Evolutionary conservation across 1,139 yeast species (phyloP).

Genomic region (Debaryomycetaceae sp.): DNA sequence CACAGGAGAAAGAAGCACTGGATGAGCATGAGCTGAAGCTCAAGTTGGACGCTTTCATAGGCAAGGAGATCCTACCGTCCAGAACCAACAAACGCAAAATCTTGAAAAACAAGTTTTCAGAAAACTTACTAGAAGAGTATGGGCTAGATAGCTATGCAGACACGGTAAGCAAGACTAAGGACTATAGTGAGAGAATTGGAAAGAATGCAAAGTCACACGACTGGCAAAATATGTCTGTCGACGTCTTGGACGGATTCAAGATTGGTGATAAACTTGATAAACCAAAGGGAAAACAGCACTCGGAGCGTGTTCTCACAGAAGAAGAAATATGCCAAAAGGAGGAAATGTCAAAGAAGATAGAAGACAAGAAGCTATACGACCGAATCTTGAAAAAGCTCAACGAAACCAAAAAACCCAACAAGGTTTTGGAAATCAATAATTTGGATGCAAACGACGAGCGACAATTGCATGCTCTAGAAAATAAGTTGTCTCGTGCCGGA

Average conservation of each 20-base stretch:
- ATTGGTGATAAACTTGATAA: constrained; percentile 21
- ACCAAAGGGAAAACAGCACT: not conserved
- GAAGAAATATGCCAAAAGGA: constrained; percentile 28
- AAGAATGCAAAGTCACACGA: constrained; percentile 18
- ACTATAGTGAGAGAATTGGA: constrained; percentile 25
- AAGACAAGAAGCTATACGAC: constrained; percentile 26
- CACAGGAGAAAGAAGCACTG: constrained; percentile 10
- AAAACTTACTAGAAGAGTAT: constrained; percentile 39
- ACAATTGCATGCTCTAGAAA: constrained; percentile 27
- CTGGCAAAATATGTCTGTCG: constrained; percentile 22
- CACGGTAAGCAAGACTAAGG: constrained; percentile 22
- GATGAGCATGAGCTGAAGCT: constrained; percentile 9
- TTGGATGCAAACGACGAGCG: constrained; percentile 20
- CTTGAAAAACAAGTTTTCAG: constrained; percentile 28
- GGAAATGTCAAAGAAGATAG: constrained; percentile 20
- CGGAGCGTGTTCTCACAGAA: constrained; percentile 6
- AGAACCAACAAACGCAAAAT: constrained; percentile 27
- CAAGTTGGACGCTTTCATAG: constrained; percentile 25
- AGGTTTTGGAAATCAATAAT: constrained; percentile 31
- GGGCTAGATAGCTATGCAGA: constrained; percentile 33
- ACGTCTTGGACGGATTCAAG: constrained; percentile 34
- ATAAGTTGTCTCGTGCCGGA: constrained; percentile 13
- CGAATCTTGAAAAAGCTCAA: constrained; percentile 28
- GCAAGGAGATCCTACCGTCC: constrained; percentile 19
- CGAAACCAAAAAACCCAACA: not conserved